Conservation (phyloP, 371 early-diverging fungal species). For the Nematocida sp. region DNA sequence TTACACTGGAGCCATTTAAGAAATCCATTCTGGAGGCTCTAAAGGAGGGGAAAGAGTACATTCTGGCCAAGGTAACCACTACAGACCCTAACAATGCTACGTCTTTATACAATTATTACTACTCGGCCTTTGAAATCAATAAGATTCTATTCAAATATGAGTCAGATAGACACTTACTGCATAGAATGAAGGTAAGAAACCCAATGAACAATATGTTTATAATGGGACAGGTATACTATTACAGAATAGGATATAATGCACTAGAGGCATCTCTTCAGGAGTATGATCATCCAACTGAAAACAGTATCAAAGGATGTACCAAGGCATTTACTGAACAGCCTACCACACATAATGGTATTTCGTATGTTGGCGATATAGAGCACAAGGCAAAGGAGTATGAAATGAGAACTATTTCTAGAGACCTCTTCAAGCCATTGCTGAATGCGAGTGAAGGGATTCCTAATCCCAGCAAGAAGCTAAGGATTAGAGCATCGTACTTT, state of each 20-base stretch:
- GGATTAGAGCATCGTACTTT: slow-evolving; percentile 63
- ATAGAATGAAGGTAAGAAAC: slow-evolving; percentile 75
- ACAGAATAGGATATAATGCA: slow-evolving; percentile 59
- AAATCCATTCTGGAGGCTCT: slow-evolving; percentile 67
- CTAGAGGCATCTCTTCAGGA: slow-evolving; percentile 61
- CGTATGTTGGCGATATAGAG: not conserved
- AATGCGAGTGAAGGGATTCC: not conserved
- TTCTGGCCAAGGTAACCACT: slow-evolving; percentile 72
- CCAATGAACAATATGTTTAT: slow-evolving; percentile 72
- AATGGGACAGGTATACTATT: slow-evolving; percentile 72
- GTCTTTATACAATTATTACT: slow-evolving; percentile 68
- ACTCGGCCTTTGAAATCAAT: slow-evolving; percentile 73
- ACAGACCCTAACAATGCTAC: slow-evolving; percentile 68
- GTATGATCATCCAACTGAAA: slow-evolving; percentile 57
- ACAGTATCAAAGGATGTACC: slow-evolving; percentile 22
- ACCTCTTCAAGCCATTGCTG: slow-evolving; percentile 40
- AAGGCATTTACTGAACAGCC: slow-evolving; percentile 42
- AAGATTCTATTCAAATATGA: slow-evolving; percentile 72
- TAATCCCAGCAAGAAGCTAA: slow-evolving; percentile 5
- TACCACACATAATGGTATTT: not conserved
- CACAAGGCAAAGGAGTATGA: slow-evolving; percentile 13
- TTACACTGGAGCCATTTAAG: slow-evolving; percentile 72
- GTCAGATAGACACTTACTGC: slow-evolving; percentile 63
- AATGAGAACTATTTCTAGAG: slow-evolving; percentile 35
- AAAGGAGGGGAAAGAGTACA: slow-evolving; percentile 69